These are phyloP conservation scores for Lizonia empirigonia DNA, from an alignment of 2,329 filamentous ascomycete species.

Conservation along the genomic window DNA sequence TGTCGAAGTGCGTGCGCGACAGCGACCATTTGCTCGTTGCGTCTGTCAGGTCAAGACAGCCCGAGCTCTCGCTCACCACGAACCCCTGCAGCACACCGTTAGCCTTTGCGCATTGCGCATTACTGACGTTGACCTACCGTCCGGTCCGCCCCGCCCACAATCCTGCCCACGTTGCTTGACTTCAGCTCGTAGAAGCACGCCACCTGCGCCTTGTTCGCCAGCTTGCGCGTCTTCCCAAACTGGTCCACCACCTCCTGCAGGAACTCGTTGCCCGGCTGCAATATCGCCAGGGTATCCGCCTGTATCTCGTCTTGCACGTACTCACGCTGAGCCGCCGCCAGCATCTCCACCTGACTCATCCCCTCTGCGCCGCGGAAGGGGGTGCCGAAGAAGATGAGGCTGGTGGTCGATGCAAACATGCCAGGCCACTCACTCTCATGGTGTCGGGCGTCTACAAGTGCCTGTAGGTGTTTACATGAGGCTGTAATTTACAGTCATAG, in stretches of 20 bases:
- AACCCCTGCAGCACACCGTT: no score
- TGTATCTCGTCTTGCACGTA: constrained; percentile 25
- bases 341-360: constrained; percentile 33
- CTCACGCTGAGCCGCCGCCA: constrained; percentile 28
- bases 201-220: constrained; percentile 25
- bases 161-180: constrained; percentile 33
- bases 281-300: constrained; percentile 23
- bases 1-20: constrained; percentile 30
- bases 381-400: constrained; percentile 35
- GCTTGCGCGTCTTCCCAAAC: constrained; percentile 24
- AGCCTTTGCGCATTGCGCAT: no score
- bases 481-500: no score
- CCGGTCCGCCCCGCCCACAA: constrained; percentile 30
- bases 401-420: no score
- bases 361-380: constrained; percentile 34
- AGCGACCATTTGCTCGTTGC: constrained; percentile 26
- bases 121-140: constrained; percentile 22
- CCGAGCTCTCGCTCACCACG: constrained; percentile 29
- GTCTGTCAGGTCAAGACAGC: constrained; percentile 28
- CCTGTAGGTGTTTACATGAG: no score
- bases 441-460: no score
- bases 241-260: constrained; percentile 30
- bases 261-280: constrained; percentile 31
- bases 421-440: no score
- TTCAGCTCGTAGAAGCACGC: constrained; percentile 34